These are phyloP conservation scores for Candida mattraensis DNA, from an alignment of 805 yeast genomes.

Conservation along the genomic window DNA sequence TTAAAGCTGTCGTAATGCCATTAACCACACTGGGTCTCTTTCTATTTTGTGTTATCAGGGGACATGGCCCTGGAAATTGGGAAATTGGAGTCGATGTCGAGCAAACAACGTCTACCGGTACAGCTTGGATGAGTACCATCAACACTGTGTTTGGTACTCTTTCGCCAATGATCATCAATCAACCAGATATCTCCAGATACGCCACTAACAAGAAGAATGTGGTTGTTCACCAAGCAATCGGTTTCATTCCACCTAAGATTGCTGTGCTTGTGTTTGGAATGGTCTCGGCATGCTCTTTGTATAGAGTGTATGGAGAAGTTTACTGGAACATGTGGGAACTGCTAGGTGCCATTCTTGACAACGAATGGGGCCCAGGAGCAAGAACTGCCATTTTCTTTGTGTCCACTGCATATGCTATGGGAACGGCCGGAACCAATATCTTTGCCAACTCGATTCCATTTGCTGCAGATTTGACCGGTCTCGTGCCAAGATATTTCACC, in stretches of 20 bases:
- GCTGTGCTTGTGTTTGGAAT: slow-evolving; percentile 20
- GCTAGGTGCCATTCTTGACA: slow-evolving; percentile 27
- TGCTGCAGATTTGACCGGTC: slow-evolving; percentile 29
- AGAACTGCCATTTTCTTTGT: slow-evolving; percentile 28
- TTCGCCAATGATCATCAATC: slow-evolving; percentile 30
- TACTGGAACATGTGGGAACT: slow-evolving; percentile 34
- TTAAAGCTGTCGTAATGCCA: slow-evolving; percentile 21
- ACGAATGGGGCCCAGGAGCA: slow-evolving; percentile 30
- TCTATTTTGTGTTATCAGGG: slow-evolving; percentile 22
- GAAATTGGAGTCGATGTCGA: slow-evolving; percentile 11
- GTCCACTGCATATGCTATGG: slow-evolving; percentile 19
- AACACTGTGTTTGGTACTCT: slow-evolving; percentile 27
- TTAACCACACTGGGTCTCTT: slow-evolving; percentile 23
- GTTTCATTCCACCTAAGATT: slow-evolving; percentile 21
- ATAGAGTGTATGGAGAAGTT: slow-evolving; percentile 22
- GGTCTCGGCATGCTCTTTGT: slow-evolving; percentile 19
- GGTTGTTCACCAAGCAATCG: slow-evolving; percentile 19
- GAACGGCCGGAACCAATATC: slow-evolving; percentile 32
- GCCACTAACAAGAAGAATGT: slow-evolving; percentile 18
- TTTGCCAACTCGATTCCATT: slow-evolving; percentile 30
- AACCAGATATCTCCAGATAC: slow-evolving; percentile 31
- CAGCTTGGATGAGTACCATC: slow-evolving; percentile 20
- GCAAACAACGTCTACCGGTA: slow-evolving; percentile 11
- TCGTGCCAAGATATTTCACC: slow-evolving; percentile 30
- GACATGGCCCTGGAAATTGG: slow-evolving; percentile 21